Conservation (phyloP, 805 yeast genomes). For the Saturnispora galanensis region DNA sequence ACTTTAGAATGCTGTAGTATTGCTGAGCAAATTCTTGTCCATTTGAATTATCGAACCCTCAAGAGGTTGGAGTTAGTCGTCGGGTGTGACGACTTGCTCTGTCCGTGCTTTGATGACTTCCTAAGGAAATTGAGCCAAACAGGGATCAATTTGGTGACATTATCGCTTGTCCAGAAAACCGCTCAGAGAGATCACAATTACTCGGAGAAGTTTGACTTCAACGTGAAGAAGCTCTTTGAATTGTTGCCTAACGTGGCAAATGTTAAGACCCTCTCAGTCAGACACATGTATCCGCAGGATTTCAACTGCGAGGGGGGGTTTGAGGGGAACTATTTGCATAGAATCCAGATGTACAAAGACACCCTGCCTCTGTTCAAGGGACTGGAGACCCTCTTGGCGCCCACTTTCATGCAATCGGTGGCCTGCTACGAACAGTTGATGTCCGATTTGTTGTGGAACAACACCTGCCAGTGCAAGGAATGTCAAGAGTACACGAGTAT, state of each 20-base stretch:
- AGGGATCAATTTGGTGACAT: constrained; percentile 25
- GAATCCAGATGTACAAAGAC: constrained; percentile 41
- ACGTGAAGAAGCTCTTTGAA: constrained; percentile 33
- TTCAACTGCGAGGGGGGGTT: constrained; percentile 54
- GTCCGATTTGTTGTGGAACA: constrained; percentile 59
- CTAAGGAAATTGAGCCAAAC: constrained; percentile 18
- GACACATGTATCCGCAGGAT: constrained; percentile 48
- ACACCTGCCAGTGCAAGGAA: constrained; percentile 58
- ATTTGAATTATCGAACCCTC: constrained; percentile 23
- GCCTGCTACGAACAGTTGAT: constrained; percentile 63
- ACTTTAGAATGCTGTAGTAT: constrained; percentile 27
- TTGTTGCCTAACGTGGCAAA: constrained; percentile 26
- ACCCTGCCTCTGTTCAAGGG: constrained; percentile 36
- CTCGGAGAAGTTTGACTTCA: constrained; percentile 46
- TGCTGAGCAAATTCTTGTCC: constrained; percentile 22
- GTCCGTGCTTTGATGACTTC: constrained; percentile 39
- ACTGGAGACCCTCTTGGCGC: constrained; percentile 40
- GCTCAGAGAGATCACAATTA: constrained; percentile 33
- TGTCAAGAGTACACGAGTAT: constrained; percentile 40
- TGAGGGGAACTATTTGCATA: constrained; percentile 62
- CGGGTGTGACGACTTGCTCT: constrained; percentile 41
- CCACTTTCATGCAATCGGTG: constrained; percentile 49
- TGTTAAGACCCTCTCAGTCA: constrained; percentile 37
- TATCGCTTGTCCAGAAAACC: constrained; percentile 28
- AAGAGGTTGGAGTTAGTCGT: constrained; percentile 39